Evolutionary conservation across 2,329 filamentous ascomycete genomes (phyloP).

Genomic region (Didymella exigua): DNA sequence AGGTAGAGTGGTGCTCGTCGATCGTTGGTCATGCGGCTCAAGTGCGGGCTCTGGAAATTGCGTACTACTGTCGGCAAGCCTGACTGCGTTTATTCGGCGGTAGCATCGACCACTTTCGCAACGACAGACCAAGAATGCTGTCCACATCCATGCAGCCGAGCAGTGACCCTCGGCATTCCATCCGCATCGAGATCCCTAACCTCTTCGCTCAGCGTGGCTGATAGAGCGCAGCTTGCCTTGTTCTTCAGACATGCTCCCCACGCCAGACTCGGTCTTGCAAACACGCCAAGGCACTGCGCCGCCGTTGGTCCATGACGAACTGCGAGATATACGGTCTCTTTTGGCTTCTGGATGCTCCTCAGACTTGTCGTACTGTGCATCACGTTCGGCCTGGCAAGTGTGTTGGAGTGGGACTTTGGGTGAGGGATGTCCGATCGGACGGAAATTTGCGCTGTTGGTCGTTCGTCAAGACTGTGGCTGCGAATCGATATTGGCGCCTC

Average conservation of each 20-base stretch:
- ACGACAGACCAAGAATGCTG: conserved; percentile 24
- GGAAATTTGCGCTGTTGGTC: not conserved
- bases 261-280: conserved; percentile 22
- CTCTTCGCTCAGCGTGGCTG: conserved; percentile 22
- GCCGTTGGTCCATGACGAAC: conserved; percentile 21
- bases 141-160: conserved; percentile 23
- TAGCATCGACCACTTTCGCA: conserved; percentile 1
- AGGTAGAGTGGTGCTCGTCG: too few species aligned
- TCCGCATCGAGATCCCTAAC: conserved; percentile 11
- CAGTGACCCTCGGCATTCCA: conserved; percentile 21
- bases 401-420: conserved; percentile 17
- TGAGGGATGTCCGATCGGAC: conserved; percentile 33
- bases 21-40: too few species aligned
- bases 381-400: conserved; percentile 15
- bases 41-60: too few species aligned
- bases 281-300: conserved; percentile 27
- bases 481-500: conserved; percentile 9
- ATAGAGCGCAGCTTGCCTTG: conserved; percentile 24
- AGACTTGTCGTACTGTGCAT: conserved; percentile 11
- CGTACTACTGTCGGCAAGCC: too few species aligned
- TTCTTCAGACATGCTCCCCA: conserved; percentile 36
- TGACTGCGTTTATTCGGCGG: too few species aligned
- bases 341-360: not conserved
- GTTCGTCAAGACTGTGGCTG: conserved; percentile 13
- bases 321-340: conserved; percentile 23